A percentile compares a stretch with the other conserved stretches of the same genome.
Evolutionary conservation across 257 asterid genomes (phyloP).

Genomic region (Rubia yunnanensis): DNA sequence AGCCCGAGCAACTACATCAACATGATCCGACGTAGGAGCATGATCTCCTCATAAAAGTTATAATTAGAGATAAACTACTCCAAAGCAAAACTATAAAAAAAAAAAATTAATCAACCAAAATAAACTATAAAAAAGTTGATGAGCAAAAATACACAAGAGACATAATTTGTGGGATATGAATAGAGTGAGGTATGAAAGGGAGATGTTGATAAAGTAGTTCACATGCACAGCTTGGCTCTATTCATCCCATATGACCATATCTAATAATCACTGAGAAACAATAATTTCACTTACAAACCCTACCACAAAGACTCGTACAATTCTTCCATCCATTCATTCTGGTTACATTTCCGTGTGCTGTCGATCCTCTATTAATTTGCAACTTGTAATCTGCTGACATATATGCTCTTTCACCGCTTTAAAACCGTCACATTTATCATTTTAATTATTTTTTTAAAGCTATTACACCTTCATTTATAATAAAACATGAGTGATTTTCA

Average conservation of each 20-base stretch:
- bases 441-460: too few species aligned
- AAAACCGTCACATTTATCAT: too few species aligned
- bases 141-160: neutral
- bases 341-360: neutral
- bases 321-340: neutral
- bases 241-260: neutral
- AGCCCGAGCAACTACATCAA: too few species aligned
- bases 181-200: constrained; percentile 8
- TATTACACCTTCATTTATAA: too few species aligned
- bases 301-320: neutral
- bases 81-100: too few species aligned
- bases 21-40: too few species aligned
- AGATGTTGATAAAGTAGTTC: constrained; percentile 6
- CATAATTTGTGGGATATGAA: neutral
- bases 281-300: neutral
- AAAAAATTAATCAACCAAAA: too few species aligned
- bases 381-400: neutral
- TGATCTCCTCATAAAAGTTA: too few species aligned
- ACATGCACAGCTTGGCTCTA: constrained; percentile 11
- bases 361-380: neutral
- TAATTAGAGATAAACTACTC: neutral
- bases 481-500: too few species aligned
- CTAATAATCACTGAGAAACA: constrained; percentile 5
- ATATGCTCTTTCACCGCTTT: too few species aligned
- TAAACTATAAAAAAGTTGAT: too few species aligned